Base-by-base conservation (phyloP, 331 rosid species). In the Spiraea crenata region DNA sequence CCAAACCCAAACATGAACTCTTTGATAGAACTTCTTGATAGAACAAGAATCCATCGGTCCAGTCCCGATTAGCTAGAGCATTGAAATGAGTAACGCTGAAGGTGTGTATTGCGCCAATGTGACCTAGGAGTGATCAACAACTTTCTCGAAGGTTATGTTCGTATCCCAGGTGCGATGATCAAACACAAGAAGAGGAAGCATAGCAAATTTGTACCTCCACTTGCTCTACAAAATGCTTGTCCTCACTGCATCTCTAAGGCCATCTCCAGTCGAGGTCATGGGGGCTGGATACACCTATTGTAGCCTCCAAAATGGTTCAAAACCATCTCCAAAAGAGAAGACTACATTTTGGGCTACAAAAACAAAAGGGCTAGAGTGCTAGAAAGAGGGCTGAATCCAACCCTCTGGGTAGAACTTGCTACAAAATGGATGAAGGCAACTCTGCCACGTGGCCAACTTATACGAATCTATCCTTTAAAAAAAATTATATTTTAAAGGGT, bases 141-240 rank as follows among this genome's bases (percentile, higher is more conserved):
- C 72, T 57, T 78, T 77, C 35, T 67, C 77, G 58, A 86, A 52
- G 63, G 67, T 35, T 62, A 47, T 63, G 64, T 83, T 86, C 58
- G 56, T 51, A 12, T 71, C 76, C 9, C 3, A 81, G 63, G 70
- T 7, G 17, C 79, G 71, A 16, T 45, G 60, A 59, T 84, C 86
- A 15, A 86, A 81, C 83, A 77, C 85, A 50, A 86, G 83, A 74
- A 41, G 63, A 3, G 89, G 87, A 37, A 82, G 65, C 1, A 70
- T 75, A 4, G 85, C 78, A 84, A 87, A 86, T 77, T 70, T 86
- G 74, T 77, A 84, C 73, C 87, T 87, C 92, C 92, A 87, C 70
- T 77, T 77, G 44, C 84, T 82, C 6, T 85, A 84, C 46, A 87
- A 76, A 62, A 84, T 44, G 60, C 92, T 84, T 39, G 92, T 87